A percentile compares a stretch with the other conserved stretches of the same genome.
Evolutionary conservation across 2,329 filamentous ascomycete species (phyloP).

Genomic region (Sclerotinia spermophila): DNA sequence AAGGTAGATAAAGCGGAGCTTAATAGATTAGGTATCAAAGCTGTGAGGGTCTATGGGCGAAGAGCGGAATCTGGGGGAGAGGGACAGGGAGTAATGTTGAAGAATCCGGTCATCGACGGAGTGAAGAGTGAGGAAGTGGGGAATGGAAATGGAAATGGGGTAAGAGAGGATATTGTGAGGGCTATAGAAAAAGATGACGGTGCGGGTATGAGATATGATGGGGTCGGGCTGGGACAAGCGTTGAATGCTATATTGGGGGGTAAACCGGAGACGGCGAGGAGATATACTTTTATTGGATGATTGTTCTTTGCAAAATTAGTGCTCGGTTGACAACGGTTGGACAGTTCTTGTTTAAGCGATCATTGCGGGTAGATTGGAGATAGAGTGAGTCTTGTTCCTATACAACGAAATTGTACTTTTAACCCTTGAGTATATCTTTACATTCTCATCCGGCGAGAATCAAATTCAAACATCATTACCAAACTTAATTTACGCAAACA

Average conservation of each 20-base stretch:
- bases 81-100: conserved; percentile 24
- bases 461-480: background rate
- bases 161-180: background rate
- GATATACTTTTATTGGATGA: conserved; percentile 51
- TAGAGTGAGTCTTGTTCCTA: background rate
- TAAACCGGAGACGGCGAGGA: conserved; percentile 48
- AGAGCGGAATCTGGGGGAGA: conserved; percentile 43
- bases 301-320: background rate
- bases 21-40: conserved; percentile 66
- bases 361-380: background rate
- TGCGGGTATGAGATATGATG: conserved; percentile 66
- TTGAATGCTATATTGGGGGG: conserved; percentile 72
- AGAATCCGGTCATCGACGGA: background rate
- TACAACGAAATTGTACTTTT: background rate
- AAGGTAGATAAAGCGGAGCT: conserved; percentile 65
- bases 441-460: background rate
- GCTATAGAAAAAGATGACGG: conserved; percentile 34
- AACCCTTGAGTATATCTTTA: background rate
- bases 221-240: conserved; percentile 67
- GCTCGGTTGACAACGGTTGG: background rate
- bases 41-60: conserved; percentile 72
- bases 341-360: background rate
- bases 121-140: background rate
- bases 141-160: background rate
- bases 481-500: background rate